Evolutionary conservation across 495 filamentous ascomycete genomes (phyloP).

Genomic region (Pseudotulostoma volvatum): DNA sequence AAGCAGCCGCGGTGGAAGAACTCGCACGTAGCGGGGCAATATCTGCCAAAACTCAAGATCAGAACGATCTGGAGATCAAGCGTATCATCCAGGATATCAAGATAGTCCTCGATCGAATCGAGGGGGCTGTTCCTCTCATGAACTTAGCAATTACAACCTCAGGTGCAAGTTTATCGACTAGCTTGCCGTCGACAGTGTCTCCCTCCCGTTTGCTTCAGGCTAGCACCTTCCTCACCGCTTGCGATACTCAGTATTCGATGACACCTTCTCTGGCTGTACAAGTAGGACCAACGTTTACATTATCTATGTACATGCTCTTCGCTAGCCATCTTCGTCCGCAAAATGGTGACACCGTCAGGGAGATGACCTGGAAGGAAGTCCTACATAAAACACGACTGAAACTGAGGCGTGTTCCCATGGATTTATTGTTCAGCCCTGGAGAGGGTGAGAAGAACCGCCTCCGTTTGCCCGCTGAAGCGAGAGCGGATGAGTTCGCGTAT

Average conservation of each 20-base stretch:
- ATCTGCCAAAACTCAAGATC: slow-evolving; percentile 29
- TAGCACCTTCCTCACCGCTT: slow-evolving; percentile 77
- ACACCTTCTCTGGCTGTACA: slow-evolving; percentile 51
- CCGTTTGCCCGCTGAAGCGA: slow-evolving; percentile 32
- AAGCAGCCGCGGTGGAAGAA: slow-evolving; percentile 53
- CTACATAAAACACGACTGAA: slow-evolving; percentile 87
- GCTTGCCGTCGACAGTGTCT: slow-evolving; percentile 66
- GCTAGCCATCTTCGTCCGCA: slow-evolving; percentile 54
- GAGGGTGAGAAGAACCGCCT: slow-evolving; percentile 5
- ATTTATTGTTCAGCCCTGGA: slow-evolving; percentile 14
- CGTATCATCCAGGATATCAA: slow-evolving; percentile 61
- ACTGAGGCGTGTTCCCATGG: slow-evolving; percentile 44
- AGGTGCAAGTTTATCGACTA: slow-evolving; percentile 67
- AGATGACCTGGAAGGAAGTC: slow-evolving; percentile 92
- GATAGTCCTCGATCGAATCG: slow-evolving; percentile 58
- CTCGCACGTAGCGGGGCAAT: slow-evolving; percentile 30
- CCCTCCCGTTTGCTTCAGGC: slow-evolving; percentile 86
- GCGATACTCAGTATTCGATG: slow-evolving; percentile 68
- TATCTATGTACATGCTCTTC: slow-evolving; percentile 97
- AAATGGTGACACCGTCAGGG: slow-evolving; percentile 45
- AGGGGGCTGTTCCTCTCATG: slow-evolving; percentile 85
- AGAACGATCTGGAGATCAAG: slow-evolving; percentile 45
- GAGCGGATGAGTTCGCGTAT: slow-evolving; percentile 65
- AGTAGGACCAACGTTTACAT: slow-evolving; percentile 71
- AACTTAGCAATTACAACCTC: slow-evolving; percentile 93